phyloP scores from a whole-genome alignment of 345 rosid species.

The Linum tenue region DNA sequence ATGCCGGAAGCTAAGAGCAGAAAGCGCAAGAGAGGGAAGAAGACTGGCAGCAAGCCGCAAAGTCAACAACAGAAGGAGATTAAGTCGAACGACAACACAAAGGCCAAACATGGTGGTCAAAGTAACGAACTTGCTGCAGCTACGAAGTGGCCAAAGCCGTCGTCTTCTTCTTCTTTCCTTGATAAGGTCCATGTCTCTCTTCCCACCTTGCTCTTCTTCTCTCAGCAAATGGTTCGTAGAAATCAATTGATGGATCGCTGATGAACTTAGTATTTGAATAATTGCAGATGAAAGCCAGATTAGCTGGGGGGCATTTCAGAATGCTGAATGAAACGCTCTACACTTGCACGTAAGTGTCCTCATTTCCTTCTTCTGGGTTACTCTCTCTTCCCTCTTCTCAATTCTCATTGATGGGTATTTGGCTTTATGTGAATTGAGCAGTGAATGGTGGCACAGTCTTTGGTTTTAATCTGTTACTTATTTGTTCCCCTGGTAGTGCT shows the following conservation, averaged over 20 bases:
- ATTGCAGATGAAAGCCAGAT: slow-evolving; percentile 64
- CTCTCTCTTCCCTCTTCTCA: no score
- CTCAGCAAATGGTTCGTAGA: background rate
- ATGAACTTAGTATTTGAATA: slow-evolving; percentile 3
- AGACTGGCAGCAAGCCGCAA: slow-evolving; percentile 17
- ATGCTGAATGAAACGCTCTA: slow-evolving; percentile 91
- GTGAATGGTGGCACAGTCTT: no score
- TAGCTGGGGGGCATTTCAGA: slow-evolving; percentile 84
- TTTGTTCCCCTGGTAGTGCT: background rate
- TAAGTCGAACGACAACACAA: background rate
- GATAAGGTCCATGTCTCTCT: slow-evolving; percentile 17
- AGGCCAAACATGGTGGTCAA: background rate
- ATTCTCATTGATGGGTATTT: no score
- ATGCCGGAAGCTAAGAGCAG: slow-evolving; percentile 36
- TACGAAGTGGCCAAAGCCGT: slow-evolving; percentile 11
- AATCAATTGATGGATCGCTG: background rate
- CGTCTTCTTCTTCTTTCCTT: slow-evolving; percentile 21
- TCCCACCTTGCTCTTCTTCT: background rate
- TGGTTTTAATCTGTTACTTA: background rate
- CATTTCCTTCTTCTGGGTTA: background rate
- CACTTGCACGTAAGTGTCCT: slow-evolving; percentile 63
- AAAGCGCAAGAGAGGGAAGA: slow-evolving; percentile 44
- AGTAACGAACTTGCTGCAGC: background rate
- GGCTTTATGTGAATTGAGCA: no score
- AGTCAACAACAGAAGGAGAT: slow-evolving; percentile 4